Percentiles rank a stretch among this genome's conserved stretches.
phyloP scores from a whole-genome alignment of 2,329 filamentous ascomycete species.

The Epichloe hybrida region DNA sequence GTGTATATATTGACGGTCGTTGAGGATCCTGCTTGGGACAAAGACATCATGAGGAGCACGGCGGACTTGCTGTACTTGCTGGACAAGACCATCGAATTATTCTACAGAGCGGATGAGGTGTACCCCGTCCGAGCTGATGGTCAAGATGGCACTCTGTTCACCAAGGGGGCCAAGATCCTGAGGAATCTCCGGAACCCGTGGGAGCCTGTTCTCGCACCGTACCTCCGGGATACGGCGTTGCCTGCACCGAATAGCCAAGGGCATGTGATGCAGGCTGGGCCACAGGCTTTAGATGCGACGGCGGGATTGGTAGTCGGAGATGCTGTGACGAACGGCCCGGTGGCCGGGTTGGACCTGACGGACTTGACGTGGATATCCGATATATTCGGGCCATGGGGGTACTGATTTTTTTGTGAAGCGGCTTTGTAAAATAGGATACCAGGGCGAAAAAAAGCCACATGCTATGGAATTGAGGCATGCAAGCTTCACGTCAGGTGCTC shows the following conservation, averaged over 20 bases:
- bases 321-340: constrained; percentile 7
- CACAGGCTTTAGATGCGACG: constrained; percentile 2
- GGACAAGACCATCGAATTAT: constrained; percentile 21
- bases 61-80: constrained; percentile 23
- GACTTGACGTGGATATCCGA: constrained; percentile 26
- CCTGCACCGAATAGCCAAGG: neutral
- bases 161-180: constrained; percentile 22
- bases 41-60: constrained; percentile 20
- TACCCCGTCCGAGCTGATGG: constrained; percentile 17
- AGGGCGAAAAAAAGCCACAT: neutral
- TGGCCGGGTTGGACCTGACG: constrained; percentile 18
- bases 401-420: constrained; percentile 8
- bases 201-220: constrained; percentile 21
- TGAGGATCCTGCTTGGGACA: constrained; percentile 29
- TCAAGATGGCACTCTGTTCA: constrained; percentile 18
- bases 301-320: constrained; percentile 8
- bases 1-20: constrained; percentile 26
- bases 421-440: neutral
- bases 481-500: constrained; percentile 15
- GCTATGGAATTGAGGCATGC: neutral
- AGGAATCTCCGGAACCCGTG: constrained; percentile 20
- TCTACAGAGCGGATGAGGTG: constrained; percentile 13
- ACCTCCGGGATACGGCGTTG: constrained; percentile 8
- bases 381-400: constrained; percentile 24
- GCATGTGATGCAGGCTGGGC: neutral